These are phyloP conservation scores for Pueraria montana DNA, from an alignment of 306 rosid species.

Conservation along the genomic window DNA sequence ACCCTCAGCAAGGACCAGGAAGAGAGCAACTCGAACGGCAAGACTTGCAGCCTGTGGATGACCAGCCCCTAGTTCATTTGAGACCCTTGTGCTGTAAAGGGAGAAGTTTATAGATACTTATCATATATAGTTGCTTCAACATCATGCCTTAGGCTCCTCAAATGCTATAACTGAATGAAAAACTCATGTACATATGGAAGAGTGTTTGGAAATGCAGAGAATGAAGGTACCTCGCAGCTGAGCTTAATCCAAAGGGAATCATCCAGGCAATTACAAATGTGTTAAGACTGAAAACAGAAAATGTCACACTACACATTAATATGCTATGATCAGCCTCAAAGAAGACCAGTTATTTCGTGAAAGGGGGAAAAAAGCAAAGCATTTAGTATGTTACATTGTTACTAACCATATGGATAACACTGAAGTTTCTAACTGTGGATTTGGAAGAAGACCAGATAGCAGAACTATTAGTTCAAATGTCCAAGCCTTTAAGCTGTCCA, in stretches of 20 bases:
- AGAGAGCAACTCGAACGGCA: slow-evolving; percentile 35
- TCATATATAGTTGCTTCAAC: background rate
- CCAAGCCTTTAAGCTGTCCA: slow-evolving; percentile 66
- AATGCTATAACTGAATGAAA: background rate
- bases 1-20: slow-evolving; percentile 29
- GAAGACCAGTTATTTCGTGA: background rate
- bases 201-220: background rate
- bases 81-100: slow-evolving; percentile 58
- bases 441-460: slow-evolving; percentile 68
- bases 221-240: slow-evolving; percentile 28
- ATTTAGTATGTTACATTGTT: too few relatives aligned
- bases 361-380: background rate
- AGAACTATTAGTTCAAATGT: slow-evolving; percentile 66
- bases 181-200: background rate
- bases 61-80: slow-evolving; percentile 49
- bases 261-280: slow-evolving; percentile 42
- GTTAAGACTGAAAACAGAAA: slow-evolving; percentile 22
- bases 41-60: slow-evolving; percentile 38
- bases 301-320: background rate
- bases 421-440: slow-evolving; percentile 67
- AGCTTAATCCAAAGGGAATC: slow-evolving; percentile 41
- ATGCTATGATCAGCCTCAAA: background rate
- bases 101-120: background rate
- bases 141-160: background rate
- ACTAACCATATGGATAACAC: slow-evolving; percentile 63